Conservation (phyloP, 257 asterid species). For the Solanum acaule region DNA sequence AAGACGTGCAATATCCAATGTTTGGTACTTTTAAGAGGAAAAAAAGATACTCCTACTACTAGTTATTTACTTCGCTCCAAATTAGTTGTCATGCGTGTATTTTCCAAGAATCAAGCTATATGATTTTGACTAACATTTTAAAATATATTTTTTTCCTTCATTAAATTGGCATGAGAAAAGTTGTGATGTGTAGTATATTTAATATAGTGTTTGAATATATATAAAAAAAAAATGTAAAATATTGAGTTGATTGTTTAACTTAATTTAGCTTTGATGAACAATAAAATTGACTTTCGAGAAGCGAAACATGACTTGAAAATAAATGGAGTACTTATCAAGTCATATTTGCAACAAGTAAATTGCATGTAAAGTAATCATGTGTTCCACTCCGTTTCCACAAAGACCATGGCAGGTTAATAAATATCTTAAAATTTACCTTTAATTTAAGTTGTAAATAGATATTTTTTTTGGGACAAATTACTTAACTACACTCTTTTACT, state of each 20-base stretch:
- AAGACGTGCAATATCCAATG: not conserved
- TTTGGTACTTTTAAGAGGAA: not conserved
- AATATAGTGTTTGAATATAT: not conserved
- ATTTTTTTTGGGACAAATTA: no score
- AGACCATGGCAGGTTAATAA: not conserved
- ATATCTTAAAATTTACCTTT: not conserved
- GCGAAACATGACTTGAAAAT: not conserved
- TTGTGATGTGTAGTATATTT: no score
- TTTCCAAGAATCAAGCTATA: no score
- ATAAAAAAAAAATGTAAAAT: not conserved
- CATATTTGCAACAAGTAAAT: not conserved
- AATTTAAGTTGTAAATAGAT: not conserved
- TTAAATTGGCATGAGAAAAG: not conserved
- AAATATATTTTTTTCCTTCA: not conserved
- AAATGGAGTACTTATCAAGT: not conserved
- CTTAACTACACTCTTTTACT: no score
- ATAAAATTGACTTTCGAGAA: not conserved
- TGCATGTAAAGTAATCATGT: not conserved
- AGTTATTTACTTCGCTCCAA: no score
- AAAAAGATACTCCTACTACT: no score
- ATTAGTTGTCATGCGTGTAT: not conserved
- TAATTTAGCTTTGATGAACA: not conserved
- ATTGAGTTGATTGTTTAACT: not conserved
- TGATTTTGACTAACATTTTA: no score
- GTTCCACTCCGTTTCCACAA: not conserved